A percentile compares a stretch with the other conserved stretches of the same genome.
phyloP scores from a whole-genome alignment of 306 rosid genomes.

The peach (Prunus persica) region Prunus_persica_NCBIv2 NC_034010.1:22318001-22318500 shows the following conservation, averaged over 20 bases:
- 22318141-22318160: not conserved
- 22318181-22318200: not conserved
- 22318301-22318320: not conserved
- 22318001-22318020: not conserved
- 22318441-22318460: conserved; percentile 79
- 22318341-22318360: not conserved
- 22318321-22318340: not conserved
- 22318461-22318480: conserved; percentile 73
- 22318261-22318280: not conserved
- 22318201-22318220: not conserved
- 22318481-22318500: conserved; percentile 74
- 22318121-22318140: not conserved
- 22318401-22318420: conserved; percentile 59
- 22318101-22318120: not conserved
- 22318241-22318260: not conserved
- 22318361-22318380: conserved; percentile 2
- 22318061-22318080: not conserved
- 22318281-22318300: not conserved
- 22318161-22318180: not conserved
- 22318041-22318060: not conserved
- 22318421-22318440: conserved; percentile 62
- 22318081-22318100: not conserved
- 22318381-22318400: not conserved
- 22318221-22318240: not conserved
- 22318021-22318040: not conserved